phyloP scores from a whole-genome alignment of 2,329 filamentous ascomycete genomes.

The Thermochaetoides dissita region DNA sequence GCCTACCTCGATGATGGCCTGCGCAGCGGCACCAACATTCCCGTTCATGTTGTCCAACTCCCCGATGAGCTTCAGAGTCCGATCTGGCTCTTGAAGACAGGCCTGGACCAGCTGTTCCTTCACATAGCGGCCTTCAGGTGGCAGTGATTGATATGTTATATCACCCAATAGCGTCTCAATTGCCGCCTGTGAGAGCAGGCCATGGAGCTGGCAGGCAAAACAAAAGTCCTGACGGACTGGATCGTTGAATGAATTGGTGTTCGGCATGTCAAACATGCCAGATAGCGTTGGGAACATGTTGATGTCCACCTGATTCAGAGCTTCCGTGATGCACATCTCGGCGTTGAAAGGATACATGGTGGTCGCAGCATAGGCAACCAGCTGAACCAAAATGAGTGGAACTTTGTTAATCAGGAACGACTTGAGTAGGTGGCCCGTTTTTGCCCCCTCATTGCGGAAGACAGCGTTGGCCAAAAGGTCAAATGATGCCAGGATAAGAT shows the following conservation, averaged over 20 bases:
- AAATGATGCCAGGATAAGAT: conserved; percentile 78
- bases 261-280: conserved; percentile 45
- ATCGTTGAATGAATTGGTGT: conserved; percentile 42
- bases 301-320: conserved; percentile 69
- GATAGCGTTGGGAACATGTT: conserved; percentile 53
- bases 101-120: conserved; percentile 69
- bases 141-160: conserved; percentile 65
- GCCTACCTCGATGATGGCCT: conserved; percentile 56
- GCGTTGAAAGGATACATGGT: conserved; percentile 61
- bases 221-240: conserved; percentile 61
- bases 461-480: conserved; percentile 80
- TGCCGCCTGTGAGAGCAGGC: conserved; percentile 62
- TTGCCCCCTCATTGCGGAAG: conserved; percentile 45
- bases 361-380: conserved; percentile 27
- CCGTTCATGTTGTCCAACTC: conserved; percentile 85
- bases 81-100: conserved; percentile 62
- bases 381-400: conserved; percentile 37
- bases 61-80: conserved; percentile 60
- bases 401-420: conserved; percentile 70
- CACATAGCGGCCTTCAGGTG: conserved; percentile 57
- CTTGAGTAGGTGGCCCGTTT: conserved; percentile 57
- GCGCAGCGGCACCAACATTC: conserved; percentile 74
- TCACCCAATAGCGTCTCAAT: conserved; percentile 74
- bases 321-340: conserved; percentile 56
- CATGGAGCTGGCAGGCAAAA: conserved; percentile 78